These are phyloP conservation scores for Umbelopsis sp. DNA, from an alignment of 192 early-diverging fungal genomes.

Conservation along the genomic window DNA sequence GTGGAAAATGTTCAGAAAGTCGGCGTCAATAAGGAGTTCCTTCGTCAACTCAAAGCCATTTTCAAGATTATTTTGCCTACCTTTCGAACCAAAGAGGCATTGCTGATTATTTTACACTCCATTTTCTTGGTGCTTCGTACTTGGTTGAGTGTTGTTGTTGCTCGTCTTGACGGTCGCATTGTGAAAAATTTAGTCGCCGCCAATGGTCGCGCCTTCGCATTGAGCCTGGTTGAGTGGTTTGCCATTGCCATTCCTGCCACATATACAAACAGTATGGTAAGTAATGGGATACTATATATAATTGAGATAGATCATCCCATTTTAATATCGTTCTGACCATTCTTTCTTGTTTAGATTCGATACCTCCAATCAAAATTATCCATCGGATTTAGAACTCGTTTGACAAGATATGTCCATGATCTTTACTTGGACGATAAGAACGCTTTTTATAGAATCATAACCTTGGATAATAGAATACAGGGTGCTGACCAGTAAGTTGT, in stretches of 20 bases:
- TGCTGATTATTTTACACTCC: conserved; percentile 80
- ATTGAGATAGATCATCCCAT: too few relatives aligned
- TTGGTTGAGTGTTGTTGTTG: conserved; percentile 90
- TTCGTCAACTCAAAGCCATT: conserved; percentile 70
- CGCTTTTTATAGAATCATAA: conserved; percentile 87
- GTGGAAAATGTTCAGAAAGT: conserved; percentile 46
- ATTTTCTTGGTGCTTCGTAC: conserved; percentile 88
- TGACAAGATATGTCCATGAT: conserved; percentile 87
- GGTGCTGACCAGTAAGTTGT: conserved; percentile 78
- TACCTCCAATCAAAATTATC: conserved; percentile 75
- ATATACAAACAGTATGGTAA: conserved; percentile 97
- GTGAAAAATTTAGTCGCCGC: conserved; percentile 89
- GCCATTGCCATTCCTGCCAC: conserved; percentile 93
- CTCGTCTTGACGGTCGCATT: conserved; percentile 89
- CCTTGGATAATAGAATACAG: conserved; percentile 88
- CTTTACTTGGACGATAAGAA: conserved; percentile 82
- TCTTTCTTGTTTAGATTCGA: conserved; percentile 49
- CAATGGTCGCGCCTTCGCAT: conserved; percentile 63
- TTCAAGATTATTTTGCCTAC: conserved; percentile 81
- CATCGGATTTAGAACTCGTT: conserved; percentile 76
- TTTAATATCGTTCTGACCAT: too few relatives aligned
- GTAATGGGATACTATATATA: too few relatives aligned
- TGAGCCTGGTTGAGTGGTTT: conserved; percentile 86
- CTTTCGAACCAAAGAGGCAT: conserved; percentile 76
- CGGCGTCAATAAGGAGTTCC: conserved; percentile 62